Conservation (phyloP, 2,329 filamentous ascomycete genomes). For the Ophiosphaerella herpotricha region DNA sequence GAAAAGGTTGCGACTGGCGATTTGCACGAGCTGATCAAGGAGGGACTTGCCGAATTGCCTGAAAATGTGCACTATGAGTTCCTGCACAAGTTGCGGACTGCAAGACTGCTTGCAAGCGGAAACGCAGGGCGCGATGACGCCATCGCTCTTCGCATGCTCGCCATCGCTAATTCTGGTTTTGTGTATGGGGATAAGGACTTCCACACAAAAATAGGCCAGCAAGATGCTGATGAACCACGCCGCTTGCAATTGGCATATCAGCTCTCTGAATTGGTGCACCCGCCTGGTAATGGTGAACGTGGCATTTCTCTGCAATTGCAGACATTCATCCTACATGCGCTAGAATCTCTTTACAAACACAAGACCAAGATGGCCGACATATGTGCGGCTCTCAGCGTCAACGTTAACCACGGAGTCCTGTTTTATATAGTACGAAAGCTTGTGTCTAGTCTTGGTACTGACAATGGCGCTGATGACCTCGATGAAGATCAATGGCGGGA, state of each 20-base stretch:
- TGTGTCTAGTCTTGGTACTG: conserved; percentile 72
- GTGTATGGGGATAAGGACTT: conserved; percentile 85
- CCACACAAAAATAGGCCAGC: conserved; percentile 80
- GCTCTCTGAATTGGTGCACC: conserved; percentile 87
- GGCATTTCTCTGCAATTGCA: conserved; percentile 77
- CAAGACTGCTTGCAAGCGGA: conserved; percentile 75
- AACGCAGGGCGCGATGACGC: conserved; percentile 72
- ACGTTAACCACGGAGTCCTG: conserved; percentile 93
- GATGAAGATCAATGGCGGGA: conserved; percentile 90
- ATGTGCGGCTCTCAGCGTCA: conserved; percentile 87
- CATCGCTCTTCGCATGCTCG: conserved; percentile 79
- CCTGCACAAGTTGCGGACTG: conserved; percentile 79
- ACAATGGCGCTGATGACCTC: conserved; percentile 56
- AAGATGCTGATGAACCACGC: conserved; percentile 87
- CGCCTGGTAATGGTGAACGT: conserved; percentile 70
- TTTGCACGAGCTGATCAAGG: conserved; percentile 49
- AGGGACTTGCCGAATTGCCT: conserved; percentile 65
- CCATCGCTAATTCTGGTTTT: conserved; percentile 88
- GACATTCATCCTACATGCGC: conserved; percentile 75
- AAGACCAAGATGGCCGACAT: conserved; percentile 79
- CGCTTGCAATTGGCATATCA: conserved; percentile 90
- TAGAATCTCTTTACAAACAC: conserved; percentile 85
- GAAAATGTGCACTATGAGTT: conserved; percentile 78
- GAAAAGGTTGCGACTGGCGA: conserved; percentile 51
- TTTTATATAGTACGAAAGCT: conserved; percentile 92